Evolutionary conservation across 192 early-diverging fungal species (phyloP).

Genomic region (Coemansia sp.): DNA sequence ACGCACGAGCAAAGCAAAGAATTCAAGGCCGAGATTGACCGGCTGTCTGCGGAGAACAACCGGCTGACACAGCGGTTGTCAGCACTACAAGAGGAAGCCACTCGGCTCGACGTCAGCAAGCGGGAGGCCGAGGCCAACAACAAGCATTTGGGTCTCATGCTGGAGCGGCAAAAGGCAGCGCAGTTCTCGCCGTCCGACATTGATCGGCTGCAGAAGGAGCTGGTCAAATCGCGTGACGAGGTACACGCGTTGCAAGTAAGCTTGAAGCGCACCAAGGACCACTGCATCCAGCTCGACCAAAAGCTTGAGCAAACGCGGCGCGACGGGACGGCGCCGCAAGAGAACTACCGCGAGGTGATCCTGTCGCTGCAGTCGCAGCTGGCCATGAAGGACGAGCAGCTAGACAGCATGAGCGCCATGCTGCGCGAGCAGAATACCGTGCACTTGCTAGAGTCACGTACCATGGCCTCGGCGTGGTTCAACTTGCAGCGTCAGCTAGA

Average conservation of each 20-base stretch:
- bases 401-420: constrained; percentile 72
- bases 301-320: constrained; percentile 24
- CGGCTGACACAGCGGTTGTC: constrained; percentile 41
- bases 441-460: constrained; percentile 68
- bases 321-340: constrained; percentile 22
- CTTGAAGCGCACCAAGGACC: constrained; percentile 52
- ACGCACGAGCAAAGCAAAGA: constrained; percentile 40
- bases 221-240: constrained; percentile 48
- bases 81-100: constrained; percentile 30
- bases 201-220: constrained; percentile 47
- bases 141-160: constrained; percentile 27
- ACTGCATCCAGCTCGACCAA: constrained; percentile 38
- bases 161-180: constrained; percentile 27
- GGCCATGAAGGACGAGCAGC: constrained; percentile 50
- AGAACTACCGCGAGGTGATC: constrained; percentile 60
- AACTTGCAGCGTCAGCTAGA: constrained; percentile 59
- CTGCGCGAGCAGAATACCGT: constrained; percentile 59
- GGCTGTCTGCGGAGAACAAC: constrained; percentile 54
- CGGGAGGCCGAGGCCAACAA: constrained; percentile 33
- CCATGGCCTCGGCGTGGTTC: constrained; percentile 79
- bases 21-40: constrained; percentile 39
- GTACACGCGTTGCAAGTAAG: constrained; percentile 40
- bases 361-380: constrained; percentile 57
- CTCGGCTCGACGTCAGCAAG: constrained; percentile 30
- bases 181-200: constrained; percentile 41